Evolutionary conservation across 164 flowering plant genomes (phyloP), one percentile per base, ranked within the genome.

Genomic region (Pachysandra terminalis): DNA sequence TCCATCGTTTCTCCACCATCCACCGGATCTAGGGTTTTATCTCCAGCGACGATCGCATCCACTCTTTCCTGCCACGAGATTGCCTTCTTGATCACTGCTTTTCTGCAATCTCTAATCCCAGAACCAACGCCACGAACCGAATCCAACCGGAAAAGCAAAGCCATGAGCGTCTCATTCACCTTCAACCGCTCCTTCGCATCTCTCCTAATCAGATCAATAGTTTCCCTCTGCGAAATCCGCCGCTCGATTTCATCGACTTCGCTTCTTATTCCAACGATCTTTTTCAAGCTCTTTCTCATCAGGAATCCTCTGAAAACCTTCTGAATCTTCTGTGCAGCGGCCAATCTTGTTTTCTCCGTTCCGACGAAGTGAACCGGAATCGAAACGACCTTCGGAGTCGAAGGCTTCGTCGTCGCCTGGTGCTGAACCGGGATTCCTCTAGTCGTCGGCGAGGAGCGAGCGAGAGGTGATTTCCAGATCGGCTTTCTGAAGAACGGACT

Each of bases 111-210:
- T 74, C 90, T 81, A 51, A 90, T 86, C 0, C 81, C 95, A 1
- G 80, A 76, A 67, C 84, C 84, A 37, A 85, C 74, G 0, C 89
- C 89, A 0, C 74, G 70, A 22, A 90, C 81, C 1, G 90, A 83
- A 68, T 91, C 95, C 78, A 91, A 67, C 77, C 73, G 75, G 0
- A 91, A 64, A 24, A 89, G 76, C 82, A 89, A 69, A 28, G 71
- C 74, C 91, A 89, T 91, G 66, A 91, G 57, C 73, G 52, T 72
- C 81, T 91, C 96, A 24, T 69, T 85, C 74, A 86, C 63, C 80
- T 64, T 82, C 79, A 88, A 27, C 74, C 88, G 59, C 79, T 86
- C 91, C 78, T 68, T 85, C 55, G 60, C 58, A 5, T 89, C 83
- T 19, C 68, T 80, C 56, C 78, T 41, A 9, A 87, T 73, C 81